phyloP scores from a whole-genome alignment of 345 rosid species.

The Camelina hispida region DNA sequence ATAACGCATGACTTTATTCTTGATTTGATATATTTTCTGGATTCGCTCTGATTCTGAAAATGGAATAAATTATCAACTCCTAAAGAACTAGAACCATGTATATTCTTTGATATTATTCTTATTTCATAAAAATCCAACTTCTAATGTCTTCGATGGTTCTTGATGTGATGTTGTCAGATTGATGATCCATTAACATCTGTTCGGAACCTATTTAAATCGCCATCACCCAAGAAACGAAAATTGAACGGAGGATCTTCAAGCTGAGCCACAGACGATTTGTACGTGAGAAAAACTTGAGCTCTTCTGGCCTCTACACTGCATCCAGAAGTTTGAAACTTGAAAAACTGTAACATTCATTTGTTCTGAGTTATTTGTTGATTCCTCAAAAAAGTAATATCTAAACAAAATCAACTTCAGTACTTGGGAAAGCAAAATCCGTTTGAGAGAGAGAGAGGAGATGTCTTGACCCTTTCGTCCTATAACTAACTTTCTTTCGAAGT shows the following conservation, averaged over 20 bases:
- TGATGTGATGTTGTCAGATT: constrained; percentile 50
- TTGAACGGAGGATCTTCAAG: constrained; percentile 39
- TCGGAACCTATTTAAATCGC: constrained; percentile 69
- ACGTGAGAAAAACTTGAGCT: background rate
- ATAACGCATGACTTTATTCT: no score
- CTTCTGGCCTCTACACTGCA: constrained; percentile 10
- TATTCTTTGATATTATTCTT: no score
- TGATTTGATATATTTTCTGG: no score
- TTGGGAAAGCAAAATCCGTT: no score
- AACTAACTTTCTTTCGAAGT: no score
- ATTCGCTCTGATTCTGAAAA: no score
- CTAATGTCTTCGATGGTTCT: constrained; percentile 11
- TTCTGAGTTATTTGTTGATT: constrained; percentile 14
- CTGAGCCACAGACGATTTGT: constrained; percentile 18
- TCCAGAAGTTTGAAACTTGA: constrained; percentile 2
- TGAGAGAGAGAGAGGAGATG: no score
- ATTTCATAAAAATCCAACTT: background rate
- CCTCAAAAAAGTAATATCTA: background rate
- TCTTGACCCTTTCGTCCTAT: no score
- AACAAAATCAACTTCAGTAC: no score
- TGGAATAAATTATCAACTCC: no score
- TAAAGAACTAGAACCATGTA: no score
- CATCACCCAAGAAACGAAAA: constrained; percentile 59
- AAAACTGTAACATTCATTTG: constrained; percentile 6
- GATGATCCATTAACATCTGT: constrained; percentile 80